Evolutionary conservation across 257 asterid genomes (phyloP).

Genomic region (Solanum piurae): DNA sequence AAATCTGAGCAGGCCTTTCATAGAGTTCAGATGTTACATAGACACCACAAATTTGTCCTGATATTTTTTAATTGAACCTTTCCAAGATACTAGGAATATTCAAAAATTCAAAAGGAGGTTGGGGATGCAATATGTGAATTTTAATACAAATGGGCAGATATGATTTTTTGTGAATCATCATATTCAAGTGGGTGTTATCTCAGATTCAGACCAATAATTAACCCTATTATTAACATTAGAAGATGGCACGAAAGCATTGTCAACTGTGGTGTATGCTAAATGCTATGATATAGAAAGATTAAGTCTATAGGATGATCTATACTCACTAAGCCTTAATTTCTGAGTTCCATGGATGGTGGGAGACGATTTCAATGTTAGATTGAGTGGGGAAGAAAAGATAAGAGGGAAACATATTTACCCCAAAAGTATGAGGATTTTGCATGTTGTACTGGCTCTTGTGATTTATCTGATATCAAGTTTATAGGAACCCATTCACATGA

Average conservation of each 20-base stretch:
- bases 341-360: neutral
- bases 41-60: neutral
- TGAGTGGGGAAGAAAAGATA: neutral
- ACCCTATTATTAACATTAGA: neutral
- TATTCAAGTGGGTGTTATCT: neutral
- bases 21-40: neutral
- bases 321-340: neutral
- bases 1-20: neutral
- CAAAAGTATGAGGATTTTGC: neutral
- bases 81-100: too few relatives aligned
- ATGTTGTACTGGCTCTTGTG: neutral
- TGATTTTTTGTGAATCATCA: neutral
- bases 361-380: neutral
- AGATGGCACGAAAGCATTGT: neutral
- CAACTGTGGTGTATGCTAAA: neutral
- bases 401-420: neutral
- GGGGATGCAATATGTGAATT: neutral
- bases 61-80: neutral
- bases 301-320: neutral
- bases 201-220: neutral
- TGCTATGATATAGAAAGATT: neutral
- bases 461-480: neutral
- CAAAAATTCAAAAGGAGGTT: neutral
- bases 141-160: neutral
- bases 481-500: neutral